Evolutionary conservation across 257 asterid genomes (phyloP).

Genomic region (Solanum okadae): DNA sequence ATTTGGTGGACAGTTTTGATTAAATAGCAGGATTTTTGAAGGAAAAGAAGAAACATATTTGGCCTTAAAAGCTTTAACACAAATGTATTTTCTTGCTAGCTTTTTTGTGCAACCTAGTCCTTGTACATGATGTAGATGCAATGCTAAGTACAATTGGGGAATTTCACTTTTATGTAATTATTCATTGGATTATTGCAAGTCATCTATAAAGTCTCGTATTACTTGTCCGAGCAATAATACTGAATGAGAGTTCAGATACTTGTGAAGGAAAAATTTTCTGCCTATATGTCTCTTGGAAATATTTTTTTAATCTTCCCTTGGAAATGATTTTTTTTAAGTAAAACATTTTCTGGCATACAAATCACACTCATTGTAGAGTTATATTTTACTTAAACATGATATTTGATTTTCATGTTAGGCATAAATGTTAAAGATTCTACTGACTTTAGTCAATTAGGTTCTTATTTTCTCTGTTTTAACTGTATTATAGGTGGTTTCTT

Average conservation of each 20-base stretch:
- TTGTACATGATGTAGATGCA: background rate
- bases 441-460: background rate
- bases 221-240: background rate
- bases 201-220: background rate
- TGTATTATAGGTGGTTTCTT: background rate
- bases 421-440: background rate
- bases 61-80: background rate
- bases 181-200: background rate
- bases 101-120: background rate
- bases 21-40: background rate
- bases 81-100: background rate
- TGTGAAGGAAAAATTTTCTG: background rate
- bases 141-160: background rate
- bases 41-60: background rate
- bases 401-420: background rate
- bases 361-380: background rate
- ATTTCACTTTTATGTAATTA: background rate
- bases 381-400: background rate
- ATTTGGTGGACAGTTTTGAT: background rate
- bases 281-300: background rate
- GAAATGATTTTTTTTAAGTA: background rate
- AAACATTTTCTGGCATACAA: background rate
- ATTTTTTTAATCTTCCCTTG: background rate
- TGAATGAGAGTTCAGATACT: background rate
- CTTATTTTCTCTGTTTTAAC: background rate